Percentiles rank a stretch among this genome's conserved stretches.
Evolutionary conservation across 2,329 filamentous ascomycete species (phyloP).

Genomic region (Truncatella angustata): DNA sequence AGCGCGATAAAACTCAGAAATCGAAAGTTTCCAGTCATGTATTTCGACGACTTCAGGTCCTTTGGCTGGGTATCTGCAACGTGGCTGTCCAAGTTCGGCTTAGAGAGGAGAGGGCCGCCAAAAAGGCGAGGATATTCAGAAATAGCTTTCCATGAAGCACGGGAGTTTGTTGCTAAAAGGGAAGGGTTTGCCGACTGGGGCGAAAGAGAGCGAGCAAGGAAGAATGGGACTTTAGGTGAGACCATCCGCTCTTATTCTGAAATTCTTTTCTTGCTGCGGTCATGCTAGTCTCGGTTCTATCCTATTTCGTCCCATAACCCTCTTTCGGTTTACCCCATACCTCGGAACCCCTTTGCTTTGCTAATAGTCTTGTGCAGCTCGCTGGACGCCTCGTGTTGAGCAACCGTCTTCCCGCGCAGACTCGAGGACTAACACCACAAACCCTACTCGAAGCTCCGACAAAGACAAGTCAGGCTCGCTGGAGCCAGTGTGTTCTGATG

Average conservation of each 20-base stretch:
- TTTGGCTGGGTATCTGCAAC: constrained; percentile 22
- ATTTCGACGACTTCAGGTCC: constrained; percentile 29
- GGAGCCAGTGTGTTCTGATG: constrained; percentile 15
- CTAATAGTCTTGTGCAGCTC: too few relatives aligned
- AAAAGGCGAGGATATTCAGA: constrained; percentile 11
- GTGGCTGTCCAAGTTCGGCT: constrained; percentile 20
- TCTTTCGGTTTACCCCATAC: too few relatives aligned
- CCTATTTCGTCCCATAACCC: too few relatives aligned
- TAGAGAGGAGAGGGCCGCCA: constrained; percentile 16
- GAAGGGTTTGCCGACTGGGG: constrained; percentile 24
- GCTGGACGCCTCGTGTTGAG: too few relatives aligned
- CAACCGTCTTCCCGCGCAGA: too few relatives aligned
- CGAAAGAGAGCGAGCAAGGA: constrained; percentile 13
- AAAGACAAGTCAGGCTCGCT: constrained; percentile 9
- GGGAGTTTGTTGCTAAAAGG: constrained; percentile 23
- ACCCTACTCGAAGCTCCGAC: neutral
- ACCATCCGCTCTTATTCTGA: neutral
- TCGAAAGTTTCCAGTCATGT: constrained; percentile 39
- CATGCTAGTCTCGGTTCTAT: neutral
- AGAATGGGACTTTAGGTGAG: too few relatives aligned
- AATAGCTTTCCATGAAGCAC: constrained; percentile 19
- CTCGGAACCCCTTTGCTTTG: too few relatives aligned
- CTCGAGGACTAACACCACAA: too few relatives aligned
- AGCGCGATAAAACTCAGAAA: constrained; percentile 20
- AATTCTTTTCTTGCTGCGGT: neutral